Percentiles rank a stretch among this genome's conserved stretches.
phyloP scores from a whole-genome alignment of 2,329 filamentous ascomycete species.

The Bipolaris zeicola region DNA sequence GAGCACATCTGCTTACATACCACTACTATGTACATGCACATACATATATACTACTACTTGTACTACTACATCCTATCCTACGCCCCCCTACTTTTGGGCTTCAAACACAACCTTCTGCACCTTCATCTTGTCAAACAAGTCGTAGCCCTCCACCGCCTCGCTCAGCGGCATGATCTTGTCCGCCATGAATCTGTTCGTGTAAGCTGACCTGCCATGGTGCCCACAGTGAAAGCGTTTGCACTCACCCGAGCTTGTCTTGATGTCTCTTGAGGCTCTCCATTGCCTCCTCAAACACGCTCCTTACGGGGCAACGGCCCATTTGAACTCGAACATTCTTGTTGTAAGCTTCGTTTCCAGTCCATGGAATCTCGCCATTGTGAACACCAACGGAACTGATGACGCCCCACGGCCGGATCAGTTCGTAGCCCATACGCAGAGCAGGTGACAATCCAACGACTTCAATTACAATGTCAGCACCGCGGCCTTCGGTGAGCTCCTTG shows the following conservation, averaged over 20 bases:
- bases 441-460: constrained; percentile 57
- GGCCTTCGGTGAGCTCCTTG: constrained; percentile 74
- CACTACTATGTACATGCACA: background rate
- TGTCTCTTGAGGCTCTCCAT: constrained; percentile 54
- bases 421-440: constrained; percentile 55
- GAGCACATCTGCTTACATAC: background rate
- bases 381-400: constrained; percentile 56
- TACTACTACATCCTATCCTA: constrained; percentile 1
- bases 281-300: constrained; percentile 57
- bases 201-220: background rate
- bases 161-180: constrained; percentile 59
- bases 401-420: constrained; percentile 57
- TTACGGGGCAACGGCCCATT: constrained; percentile 58
- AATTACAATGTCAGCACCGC: constrained; percentile 84
- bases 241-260: constrained; percentile 55
- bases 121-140: constrained; percentile 60
- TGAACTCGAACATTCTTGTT: constrained; percentile 57
- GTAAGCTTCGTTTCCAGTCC: constrained; percentile 56
- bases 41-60: background rate
- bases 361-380: constrained; percentile 56
- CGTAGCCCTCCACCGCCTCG: constrained; percentile 58
- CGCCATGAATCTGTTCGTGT: constrained; percentile 53
- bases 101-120: constrained; percentile 60
- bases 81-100: constrained; percentile 42
- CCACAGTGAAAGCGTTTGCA: background rate